Evolutionary conservation across 371 early-diverging fungal genomes (phyloP).

Genomic region (Choanephora cucurbitarum): DNA sequence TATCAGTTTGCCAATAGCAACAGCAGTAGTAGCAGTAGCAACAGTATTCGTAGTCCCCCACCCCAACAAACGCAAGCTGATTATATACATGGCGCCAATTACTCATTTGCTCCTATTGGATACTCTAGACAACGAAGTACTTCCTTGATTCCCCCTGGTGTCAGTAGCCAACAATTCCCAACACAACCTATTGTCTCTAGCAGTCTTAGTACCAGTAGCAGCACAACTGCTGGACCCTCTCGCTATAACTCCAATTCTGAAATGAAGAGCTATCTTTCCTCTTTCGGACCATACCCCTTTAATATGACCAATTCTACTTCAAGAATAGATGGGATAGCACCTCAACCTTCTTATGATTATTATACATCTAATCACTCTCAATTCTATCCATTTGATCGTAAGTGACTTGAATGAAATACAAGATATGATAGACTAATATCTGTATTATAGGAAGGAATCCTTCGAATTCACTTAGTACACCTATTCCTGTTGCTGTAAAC

Average conservation of each 20-base stretch:
- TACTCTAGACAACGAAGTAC: conserved; percentile 31
- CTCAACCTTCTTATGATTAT: conserved; percentile 8
- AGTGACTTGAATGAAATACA: too few relatives aligned
- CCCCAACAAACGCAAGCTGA: conserved; percentile 2
- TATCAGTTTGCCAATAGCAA: conserved; percentile 4
- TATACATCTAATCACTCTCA: conserved; percentile 3
- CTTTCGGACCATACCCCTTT: conserved; percentile 5
- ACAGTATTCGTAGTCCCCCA: neutral
- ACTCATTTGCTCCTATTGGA: conserved; percentile 17
- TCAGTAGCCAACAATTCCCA: conserved; percentile 1
- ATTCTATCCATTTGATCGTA: conserved; percentile 19
- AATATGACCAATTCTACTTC: conserved; percentile 7
- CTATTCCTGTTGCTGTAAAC: conserved; percentile 20
- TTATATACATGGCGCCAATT: neutral
- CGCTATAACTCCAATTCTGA: neutral
- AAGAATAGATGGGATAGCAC: conserved; percentile 2
- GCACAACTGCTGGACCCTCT: too few relatives aligned
- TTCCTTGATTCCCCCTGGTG: conserved; percentile 20
- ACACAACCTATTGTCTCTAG: neutral
- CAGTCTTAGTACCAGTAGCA: neutral
- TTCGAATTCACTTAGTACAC: conserved; percentile 25
- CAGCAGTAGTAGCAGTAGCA: conserved; percentile 7
- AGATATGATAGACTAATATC: too few relatives aligned
- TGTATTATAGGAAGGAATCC: conserved; percentile 23
- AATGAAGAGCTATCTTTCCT: conserved; percentile 3